Percentiles rank a stretch among this genome's conserved stretches.
Conservation (phyloP, 208 protist species). For the Trypanosoma cruzi region DNA sequence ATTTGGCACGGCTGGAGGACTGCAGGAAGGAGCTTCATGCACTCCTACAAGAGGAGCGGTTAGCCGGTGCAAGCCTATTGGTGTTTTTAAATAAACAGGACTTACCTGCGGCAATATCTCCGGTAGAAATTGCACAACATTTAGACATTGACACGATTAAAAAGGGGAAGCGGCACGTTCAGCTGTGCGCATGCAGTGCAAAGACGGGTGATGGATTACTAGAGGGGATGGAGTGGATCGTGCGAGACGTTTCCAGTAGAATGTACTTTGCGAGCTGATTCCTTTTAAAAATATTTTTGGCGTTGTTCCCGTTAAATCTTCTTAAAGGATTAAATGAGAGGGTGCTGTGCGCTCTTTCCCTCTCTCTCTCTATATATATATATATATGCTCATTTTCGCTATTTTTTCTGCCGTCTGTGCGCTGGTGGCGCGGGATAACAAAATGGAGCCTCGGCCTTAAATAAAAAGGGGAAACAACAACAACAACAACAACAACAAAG, state of each 20-base stretch:
- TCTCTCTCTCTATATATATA: too few relatives aligned
- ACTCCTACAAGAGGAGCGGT: constrained; percentile 96
- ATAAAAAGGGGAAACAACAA: too few relatives aligned
- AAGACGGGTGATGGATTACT: constrained; percentile 95
- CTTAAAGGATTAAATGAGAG: too few relatives aligned
- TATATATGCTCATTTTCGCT: too few relatives aligned
- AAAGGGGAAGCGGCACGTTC: constrained; percentile 91
- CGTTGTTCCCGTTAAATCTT: not conserved
- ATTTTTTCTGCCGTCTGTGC: too few relatives aligned
- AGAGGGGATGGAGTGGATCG: constrained; percentile 98
- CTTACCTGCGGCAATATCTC: constrained; percentile 80
- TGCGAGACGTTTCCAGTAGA: constrained; percentile 95
- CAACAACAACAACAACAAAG: too few relatives aligned
- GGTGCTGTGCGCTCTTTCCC: too few relatives aligned
- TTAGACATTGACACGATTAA: constrained; percentile 84
- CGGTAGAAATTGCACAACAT: constrained; percentile 63
- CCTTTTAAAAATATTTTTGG: not conserved
- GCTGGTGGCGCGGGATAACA: too few relatives aligned
- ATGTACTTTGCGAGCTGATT: constrained; percentile 83
- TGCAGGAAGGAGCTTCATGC: constrained; percentile 95
- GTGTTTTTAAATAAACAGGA: constrained; percentile 99
- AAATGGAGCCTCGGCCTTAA: too few relatives aligned
- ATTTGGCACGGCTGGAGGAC: constrained; percentile 88
- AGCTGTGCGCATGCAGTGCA: constrained; percentile 96
- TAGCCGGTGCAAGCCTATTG: constrained; percentile 98